Evolutionary conservation across 108 stramenopile genomes (phyloP), one percentile per base, ranked within the genome.

Genomic region (Epithemia pelagica): DNA sequence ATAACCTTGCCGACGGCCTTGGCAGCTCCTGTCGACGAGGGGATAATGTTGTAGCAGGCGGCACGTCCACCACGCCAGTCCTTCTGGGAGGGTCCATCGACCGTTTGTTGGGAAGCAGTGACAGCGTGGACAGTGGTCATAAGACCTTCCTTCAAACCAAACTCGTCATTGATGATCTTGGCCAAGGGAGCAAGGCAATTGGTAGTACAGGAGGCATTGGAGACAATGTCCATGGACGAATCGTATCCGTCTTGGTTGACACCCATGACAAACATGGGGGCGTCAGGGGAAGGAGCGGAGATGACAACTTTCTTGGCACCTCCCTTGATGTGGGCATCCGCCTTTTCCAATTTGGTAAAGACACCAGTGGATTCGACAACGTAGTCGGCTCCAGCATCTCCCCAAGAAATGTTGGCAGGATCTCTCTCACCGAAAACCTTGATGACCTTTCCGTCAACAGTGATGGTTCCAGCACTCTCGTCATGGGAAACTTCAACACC

Each of bases 101-200:
- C 98, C 28, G 96, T 96, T 73, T 95, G 94, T 74, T 98, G 98
- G 54, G 96, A 97, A 61, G 98, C 98, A 46, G 98, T 99, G n/a
- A 97, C 96, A 61, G 96, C 95, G 74, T 99, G 98, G 67, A 99
- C 95, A 28, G 98, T 99, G 76, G 96, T 97, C 98, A 99, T 99
- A 31, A 99, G 86, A 64, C 91, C 98, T 65, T 97, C 95, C 81
- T 91, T 86, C 32, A 99, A 80, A 55, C 96, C 96, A 74, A 95
- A 99, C 67, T 91, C 94, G 68, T 99, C 98, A 74, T 99, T 91
- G 87, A 99, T 73, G 27, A 97, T 95, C 94, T 98, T 98, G 79
- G 96, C 96, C 32, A 99, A 76, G 29, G 97, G 98, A 37, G 97
- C 98, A 54, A 99, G 84, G 75, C 98, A 97, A 89, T 99, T 99